Conservation (phyloP, 306 rosid species). For the Pyrus bretschneideri region DNA sequence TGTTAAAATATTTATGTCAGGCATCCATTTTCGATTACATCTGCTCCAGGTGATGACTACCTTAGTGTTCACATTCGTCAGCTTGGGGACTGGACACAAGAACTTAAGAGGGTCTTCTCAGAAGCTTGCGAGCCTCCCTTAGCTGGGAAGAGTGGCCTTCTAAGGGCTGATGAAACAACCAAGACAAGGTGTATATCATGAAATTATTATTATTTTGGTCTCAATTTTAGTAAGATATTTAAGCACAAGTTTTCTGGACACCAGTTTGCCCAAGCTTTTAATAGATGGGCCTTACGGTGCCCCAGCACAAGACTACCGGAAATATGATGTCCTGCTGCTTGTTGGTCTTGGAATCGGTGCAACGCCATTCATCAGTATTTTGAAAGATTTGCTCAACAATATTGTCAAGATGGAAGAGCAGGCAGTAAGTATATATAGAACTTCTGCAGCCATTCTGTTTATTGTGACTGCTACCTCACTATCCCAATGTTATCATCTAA, state of each 20-base stretch:
- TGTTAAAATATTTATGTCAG: conserved; percentile 36
- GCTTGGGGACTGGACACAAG: conserved; percentile 99
- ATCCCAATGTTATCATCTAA: neutral
- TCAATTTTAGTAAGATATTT: neutral
- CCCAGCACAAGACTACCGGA: conserved; percentile 86
- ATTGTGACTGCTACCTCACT: neutral
- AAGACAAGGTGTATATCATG: conserved; percentile 57
- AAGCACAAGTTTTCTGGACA: conserved; percentile 4
- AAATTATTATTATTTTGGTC: neutral
- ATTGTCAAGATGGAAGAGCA: conserved; percentile 89
- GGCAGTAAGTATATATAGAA: conserved; percentile 72
- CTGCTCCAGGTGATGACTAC: conserved; percentile 98
- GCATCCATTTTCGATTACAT: conserved; percentile 99
- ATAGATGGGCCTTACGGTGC: conserved; percentile 99
- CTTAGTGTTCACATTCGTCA: conserved; percentile 98
- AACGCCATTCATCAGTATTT: conserved; percentile 95
- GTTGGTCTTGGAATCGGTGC: conserved; percentile 99
- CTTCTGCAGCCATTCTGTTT: neutral
- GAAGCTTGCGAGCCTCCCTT: conserved; percentile 93
- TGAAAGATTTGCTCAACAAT: conserved; percentile 88
- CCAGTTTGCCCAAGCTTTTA: conserved; percentile 86
- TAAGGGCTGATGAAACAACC: conserved; percentile 95
- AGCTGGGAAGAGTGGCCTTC: conserved; percentile 91
- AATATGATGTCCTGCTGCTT: conserved; percentile 85
- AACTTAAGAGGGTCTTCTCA: conserved; percentile 84